Conservation (phyloP, 305 asterid genomes). For the Monarda citriodora region DNA sequence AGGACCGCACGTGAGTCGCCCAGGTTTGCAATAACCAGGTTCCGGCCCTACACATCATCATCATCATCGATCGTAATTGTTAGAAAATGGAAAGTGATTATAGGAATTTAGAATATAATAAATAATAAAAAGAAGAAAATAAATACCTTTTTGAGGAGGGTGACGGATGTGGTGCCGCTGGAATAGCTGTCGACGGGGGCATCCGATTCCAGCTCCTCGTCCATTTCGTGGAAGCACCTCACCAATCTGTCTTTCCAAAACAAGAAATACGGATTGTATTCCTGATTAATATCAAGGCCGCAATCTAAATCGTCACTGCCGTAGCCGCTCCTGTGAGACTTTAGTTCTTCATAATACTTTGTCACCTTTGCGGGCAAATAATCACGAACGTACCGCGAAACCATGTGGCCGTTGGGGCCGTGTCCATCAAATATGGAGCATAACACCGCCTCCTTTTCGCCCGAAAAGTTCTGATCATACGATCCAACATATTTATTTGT, state of each 20-base stretch:
- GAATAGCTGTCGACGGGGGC: conserved; percentile 73
- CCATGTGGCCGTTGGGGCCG: conserved; percentile 93
- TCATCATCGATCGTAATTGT: neutral
- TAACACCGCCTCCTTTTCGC: conserved; percentile 66
- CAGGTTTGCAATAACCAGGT: conserved; percentile 72
- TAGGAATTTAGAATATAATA: too few relatives aligned
- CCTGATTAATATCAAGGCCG: conserved; percentile 8
- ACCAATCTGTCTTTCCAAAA: conserved; percentile 63
- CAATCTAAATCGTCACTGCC: conserved; percentile 15
- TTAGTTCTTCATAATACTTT: conserved; percentile 16
- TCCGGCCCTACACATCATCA: conserved; percentile 45
- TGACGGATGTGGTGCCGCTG: conserved; percentile 90
- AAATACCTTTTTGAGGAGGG: conserved; percentile 60
- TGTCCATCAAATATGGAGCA: conserved; percentile 95
- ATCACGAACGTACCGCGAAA: conserved; percentile 74
- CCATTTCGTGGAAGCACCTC: conserved; percentile 64
- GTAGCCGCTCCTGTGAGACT: conserved; percentile 12
- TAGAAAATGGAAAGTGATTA: too few relatives aligned
- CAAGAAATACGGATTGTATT: conserved; percentile 34
- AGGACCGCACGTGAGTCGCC: conserved; percentile 95
- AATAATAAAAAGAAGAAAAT: too few relatives aligned
- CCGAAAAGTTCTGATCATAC: conserved; percentile 51
- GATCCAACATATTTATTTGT: too few relatives aligned
- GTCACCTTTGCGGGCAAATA: conserved; percentile 76
- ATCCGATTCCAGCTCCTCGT: conserved; percentile 64